Evolutionary conservation across 2,329 filamentous ascomycete genomes (phyloP).

Genomic region (Tolypocladium nubicola): DNA sequence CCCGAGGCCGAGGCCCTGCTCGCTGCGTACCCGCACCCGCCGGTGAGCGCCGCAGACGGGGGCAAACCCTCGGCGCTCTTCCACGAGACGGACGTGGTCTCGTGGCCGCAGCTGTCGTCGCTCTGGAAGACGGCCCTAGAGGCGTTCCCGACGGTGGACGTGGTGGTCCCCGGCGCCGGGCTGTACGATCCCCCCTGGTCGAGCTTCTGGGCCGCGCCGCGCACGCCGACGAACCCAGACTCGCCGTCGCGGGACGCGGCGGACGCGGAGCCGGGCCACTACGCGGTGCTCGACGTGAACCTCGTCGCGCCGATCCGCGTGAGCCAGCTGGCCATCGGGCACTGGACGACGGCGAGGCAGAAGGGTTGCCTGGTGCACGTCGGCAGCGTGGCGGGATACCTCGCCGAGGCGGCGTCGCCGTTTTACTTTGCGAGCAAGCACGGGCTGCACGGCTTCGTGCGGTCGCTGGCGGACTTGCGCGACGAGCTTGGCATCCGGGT

Average conservation of each 20-base stretch:
- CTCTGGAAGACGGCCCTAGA: slow-evolving; percentile 18
- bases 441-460: slow-evolving; percentile 24
- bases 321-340: slow-evolving; percentile 24
- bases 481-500: slow-evolving; percentile 21
- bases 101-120: slow-evolving; percentile 21
- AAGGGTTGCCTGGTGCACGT: slow-evolving; percentile 21
- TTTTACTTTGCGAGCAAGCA: slow-evolving; percentile 27
- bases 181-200: slow-evolving; percentile 25
- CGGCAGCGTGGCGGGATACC: slow-evolving; percentile 23
- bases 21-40: slow-evolving; percentile 16
- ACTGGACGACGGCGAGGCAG: slow-evolving; percentile 21
- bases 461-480: slow-evolving; percentile 16
- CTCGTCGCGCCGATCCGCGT: slow-evolving; percentile 24
- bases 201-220: slow-evolving; percentile 25
- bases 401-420: slow-evolving; percentile 17
- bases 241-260: slow-evolving; percentile 14
- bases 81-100: slow-evolving; percentile 24
- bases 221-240: slow-evolving; percentile 16
- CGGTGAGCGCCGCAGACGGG: background rate
- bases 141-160: slow-evolving; percentile 19
- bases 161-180: slow-evolving; percentile 26
- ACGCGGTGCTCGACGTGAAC: slow-evolving; percentile 25
- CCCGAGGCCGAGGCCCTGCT: slow-evolving; percentile 23
- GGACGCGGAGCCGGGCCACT: slow-evolving; percentile 19
- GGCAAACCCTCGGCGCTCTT: slow-evolving; percentile 18